Conservation (phyloP, 176 grass and related monocot genomes). For the Ensete ventricosum region DNA sequence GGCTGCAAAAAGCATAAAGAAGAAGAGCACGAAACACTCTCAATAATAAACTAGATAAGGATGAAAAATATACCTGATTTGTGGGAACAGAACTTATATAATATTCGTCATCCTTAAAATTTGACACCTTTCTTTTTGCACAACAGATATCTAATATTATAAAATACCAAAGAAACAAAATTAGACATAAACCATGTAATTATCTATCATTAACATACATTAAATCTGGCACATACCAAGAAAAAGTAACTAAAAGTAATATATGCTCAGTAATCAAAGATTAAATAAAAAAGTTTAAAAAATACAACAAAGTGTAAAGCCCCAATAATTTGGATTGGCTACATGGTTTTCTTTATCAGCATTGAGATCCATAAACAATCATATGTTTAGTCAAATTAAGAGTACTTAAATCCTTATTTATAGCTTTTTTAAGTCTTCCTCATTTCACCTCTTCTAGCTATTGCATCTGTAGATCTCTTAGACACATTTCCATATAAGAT, state of each 20-base stretch:
- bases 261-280: background rate
- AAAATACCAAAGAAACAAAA: background rate
- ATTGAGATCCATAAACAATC: too few species aligned
- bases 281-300: background rate
- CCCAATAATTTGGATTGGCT: too few species aligned
- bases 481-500: too few species aligned
- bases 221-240: background rate
- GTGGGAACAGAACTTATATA: constrained; percentile 91
- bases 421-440: too few species aligned
- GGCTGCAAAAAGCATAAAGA: background rate
- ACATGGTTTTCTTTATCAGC: too few species aligned
- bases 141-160: constrained; percentile 47
- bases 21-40: background rate
- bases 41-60: background rate
- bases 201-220: background rate
- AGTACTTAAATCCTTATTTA: too few species aligned
- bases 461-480: too few species aligned
- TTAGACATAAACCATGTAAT: background rate
- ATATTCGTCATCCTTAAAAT: constrained; percentile 82
- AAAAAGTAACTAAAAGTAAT: background rate
- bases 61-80: constrained; percentile 55
- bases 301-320: background rate
- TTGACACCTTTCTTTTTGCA: constrained; percentile 61
- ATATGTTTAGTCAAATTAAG: too few species aligned
- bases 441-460: too few species aligned